Base-by-base conservation (phyloP, 495 filamentous ascomycete genomes). In the Paragyromitra xinjiangensis region DNA sequence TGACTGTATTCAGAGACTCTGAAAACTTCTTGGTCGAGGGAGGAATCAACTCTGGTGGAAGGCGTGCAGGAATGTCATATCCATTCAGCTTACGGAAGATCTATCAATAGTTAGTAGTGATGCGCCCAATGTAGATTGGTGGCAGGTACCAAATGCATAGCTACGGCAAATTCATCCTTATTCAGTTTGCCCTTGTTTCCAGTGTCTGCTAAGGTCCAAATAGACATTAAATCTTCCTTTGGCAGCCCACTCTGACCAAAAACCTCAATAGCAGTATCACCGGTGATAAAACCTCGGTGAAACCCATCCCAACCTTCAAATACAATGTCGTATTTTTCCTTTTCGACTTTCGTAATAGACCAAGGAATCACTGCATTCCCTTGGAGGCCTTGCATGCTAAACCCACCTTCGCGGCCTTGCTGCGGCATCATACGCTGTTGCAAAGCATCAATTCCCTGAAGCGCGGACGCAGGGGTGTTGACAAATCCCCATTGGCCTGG, bases 341-440 rank as follows among this genome's bases (percentile, higher is more conserved):
- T 99, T 84, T 99, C 96, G 77, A 97, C 93, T 84, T 99, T 99
- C 7, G 96, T 99, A 67, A 99, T 95, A 29, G 96, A 95, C 95
- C 95, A 99, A 2, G 96, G 95, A 81, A 99, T 94, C 6, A 91
- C 93, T 7, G 96, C 96, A 86, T 96, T 98, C 62, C 96, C 96
- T 40, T 92, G 91, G 34, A 99, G 86, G 7, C 94, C 94, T 69
- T 89, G 86, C 14, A 94, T 94, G n/a, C 91, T 95, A 79, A 93
- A 98, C 6, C 93, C 93, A 76, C 93, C 91, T 84, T 98, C 96
- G 6, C 96, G 91, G 37, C 96, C 96, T 71, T 92, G 90, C 80
- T 98, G 95, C 8, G 96, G 96, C 95, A 99, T 98, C 88, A 99
- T 97, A 80, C 94, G 94, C 69, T 94, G 91, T 80, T 97, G 94